Base-by-base conservation (phyloP, 2,329 filamentous ascomycete species). In the Aspergillus terreus region DNA sequence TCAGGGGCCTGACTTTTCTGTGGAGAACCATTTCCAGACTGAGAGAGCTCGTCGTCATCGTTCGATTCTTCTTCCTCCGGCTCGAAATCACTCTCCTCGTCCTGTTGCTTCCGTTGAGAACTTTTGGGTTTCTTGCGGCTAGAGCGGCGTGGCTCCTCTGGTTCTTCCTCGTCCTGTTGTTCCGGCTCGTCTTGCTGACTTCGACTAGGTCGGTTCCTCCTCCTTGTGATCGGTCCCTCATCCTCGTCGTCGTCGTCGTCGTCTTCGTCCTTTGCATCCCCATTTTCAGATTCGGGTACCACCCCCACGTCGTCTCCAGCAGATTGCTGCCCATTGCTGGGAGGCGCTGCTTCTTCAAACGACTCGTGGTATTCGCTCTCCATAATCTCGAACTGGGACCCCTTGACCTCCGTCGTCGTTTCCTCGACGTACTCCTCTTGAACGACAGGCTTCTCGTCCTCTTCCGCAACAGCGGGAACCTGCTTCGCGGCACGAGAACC, bases 71-170 rank as follows among this genome's bases (percentile, higher is more conserved):
- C 82, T 19, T 75, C 76, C 32, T 77, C 78, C 5, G 83, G 82
- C 59, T 85, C 82, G 56, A 85, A 86, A 59, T 86, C 83, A 58
- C 82, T 85, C 59, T 79, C 58, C 12, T 57, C 83, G 47, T 83
- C 78, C 46, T 69, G 54, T 47, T 58, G 58, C 66, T 80, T 77
- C 35, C 72, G 72, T 46, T 77, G 73, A 30, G 71, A 74, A 60
- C 59, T 75, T 62, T 63, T 71, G 50, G 63, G 66, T 56, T 67
- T 73, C 52, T 72, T 74, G 44, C 67, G 69, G 51, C 67, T 66
- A 43, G 70, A 73, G 40, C 70, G 72, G 52, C 69, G 68, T 53
- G 60, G 67, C 27, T 65, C 40, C 15, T 42, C 40, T 10, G 40
- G 14, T 6, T 23, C 58, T 21, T 68, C 62, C 36, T 66, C 65